A percentile compares a stretch with the other conserved stretches of the same genome.
These are phyloP conservation scores for Aaosphaeria arxii DNA, from an alignment of 2,329 filamentous ascomycete genomes.

Conservation along the genomic window DNA sequence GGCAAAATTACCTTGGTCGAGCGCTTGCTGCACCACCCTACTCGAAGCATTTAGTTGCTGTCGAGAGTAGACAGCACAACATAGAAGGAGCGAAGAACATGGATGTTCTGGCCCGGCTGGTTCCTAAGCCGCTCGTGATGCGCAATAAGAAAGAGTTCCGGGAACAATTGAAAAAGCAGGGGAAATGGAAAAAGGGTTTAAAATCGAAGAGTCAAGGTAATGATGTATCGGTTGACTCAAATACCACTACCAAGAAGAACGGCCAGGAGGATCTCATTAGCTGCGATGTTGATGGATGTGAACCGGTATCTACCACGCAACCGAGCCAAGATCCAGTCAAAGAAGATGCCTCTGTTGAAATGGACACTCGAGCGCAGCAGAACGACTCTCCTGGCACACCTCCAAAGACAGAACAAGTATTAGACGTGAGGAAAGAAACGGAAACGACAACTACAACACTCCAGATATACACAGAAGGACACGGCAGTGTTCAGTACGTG, in stretches of 20 bases:
- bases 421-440: slow-evolving; percentile 1
- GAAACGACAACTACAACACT: slow-evolving; percentile 29
- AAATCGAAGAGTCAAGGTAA: slow-evolving; percentile 6
- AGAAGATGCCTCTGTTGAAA: too few species aligned
- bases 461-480: slow-evolving; percentile 54
- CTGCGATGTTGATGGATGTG: slow-evolving; percentile 14
- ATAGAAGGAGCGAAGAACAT: slow-evolving; percentile 80
- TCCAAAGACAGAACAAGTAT: background rate
- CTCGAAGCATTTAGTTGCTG: slow-evolving; percentile 81
- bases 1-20: slow-evolving; percentile 92
- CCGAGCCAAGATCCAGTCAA: background rate
- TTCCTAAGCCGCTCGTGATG: slow-evolving; percentile 68
- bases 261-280: slow-evolving; percentile 14
- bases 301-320: background rate
- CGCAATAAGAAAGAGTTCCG: slow-evolving; percentile 80
- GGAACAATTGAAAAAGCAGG: slow-evolving; percentile 36
- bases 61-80: slow-evolving; percentile 84
- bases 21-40: slow-evolving; percentile 83
- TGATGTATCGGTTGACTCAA: slow-evolving; percentile 24
- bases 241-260: slow-evolving; percentile 21
- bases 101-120: slow-evolving; percentile 77
- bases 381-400: background rate
- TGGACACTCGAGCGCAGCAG: background rate
- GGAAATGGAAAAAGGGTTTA: slow-evolving; percentile 38
- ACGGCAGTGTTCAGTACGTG: slow-evolving; percentile 73